These are phyloP conservation scores for Fragaria iinumae DNA, from an alignment of 306 rosid species.

Conservation along the genomic window DNA sequence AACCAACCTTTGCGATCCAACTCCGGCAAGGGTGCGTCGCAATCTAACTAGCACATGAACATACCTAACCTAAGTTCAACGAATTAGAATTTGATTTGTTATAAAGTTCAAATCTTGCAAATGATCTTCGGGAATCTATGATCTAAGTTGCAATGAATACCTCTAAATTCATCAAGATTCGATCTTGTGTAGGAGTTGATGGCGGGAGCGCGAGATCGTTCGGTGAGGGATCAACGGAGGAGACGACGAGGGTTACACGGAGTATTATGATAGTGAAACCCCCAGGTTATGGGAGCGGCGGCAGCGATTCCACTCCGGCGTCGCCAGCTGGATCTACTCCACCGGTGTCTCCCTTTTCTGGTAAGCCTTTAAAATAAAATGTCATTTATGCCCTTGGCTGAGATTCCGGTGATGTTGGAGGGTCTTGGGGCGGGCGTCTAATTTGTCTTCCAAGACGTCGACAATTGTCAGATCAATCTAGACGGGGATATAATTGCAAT, in stretches of 20 bases:
- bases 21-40: constrained; percentile 67
- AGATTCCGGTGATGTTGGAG: background rate
- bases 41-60: background rate
- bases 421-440: background rate
- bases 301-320: constrained; percentile 61
- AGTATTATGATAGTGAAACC: constrained; percentile 86
- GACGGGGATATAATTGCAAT: background rate
- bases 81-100: background rate
- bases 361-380: constrained; percentile 32
- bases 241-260: constrained; percentile 55
- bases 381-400: constrained; percentile 1
- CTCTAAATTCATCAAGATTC: background rate
- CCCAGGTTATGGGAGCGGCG: constrained; percentile 59
- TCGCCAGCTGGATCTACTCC: constrained; percentile 82
- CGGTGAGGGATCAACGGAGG: constrained; percentile 47
- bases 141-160: background rate
- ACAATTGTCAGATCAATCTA: background rate
- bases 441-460: background rate
- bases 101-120: background rate
- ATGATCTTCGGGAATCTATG: background rate
- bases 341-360: constrained; percentile 82
- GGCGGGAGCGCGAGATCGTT: constrained; percentile 48
- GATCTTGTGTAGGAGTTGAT: constrained; percentile 13
- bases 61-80: background rate
- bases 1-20: constrained; percentile 40